Evolutionary conservation across 306 rosid species (phyloP).

Genomic region (Castanea sativa): DNA sequence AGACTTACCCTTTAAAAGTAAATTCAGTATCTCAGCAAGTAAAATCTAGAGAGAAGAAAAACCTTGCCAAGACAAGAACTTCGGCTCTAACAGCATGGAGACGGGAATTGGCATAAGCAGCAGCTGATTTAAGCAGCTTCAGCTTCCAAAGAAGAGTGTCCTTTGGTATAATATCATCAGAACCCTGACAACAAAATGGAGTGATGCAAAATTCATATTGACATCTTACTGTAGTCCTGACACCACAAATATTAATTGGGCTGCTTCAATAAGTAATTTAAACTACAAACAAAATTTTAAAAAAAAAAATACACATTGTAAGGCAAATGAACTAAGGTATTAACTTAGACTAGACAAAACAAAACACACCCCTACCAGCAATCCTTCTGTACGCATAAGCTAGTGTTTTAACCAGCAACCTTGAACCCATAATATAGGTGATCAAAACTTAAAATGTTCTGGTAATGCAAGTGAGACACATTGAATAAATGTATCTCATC

Average conservation of each 20-base stretch:
- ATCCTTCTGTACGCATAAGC: background rate
- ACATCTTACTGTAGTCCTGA: background rate
- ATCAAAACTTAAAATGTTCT: background rate
- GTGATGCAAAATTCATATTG: constrained; percentile 17
- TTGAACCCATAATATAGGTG: background rate
- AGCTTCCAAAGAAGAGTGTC: constrained; percentile 90
- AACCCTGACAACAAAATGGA: constrained; percentile 43
- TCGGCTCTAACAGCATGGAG: constrained; percentile 94
- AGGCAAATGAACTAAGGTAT: background rate
- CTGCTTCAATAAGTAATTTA: background rate
- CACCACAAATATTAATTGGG: constrained; percentile 2
- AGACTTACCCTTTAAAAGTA: constrained; percentile 21
- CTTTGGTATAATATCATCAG: constrained; percentile 67
- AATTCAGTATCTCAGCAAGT: constrained; percentile 11
- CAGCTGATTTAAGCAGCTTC: constrained; percentile 84
- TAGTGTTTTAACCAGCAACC: background rate
- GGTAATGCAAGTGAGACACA: no score
- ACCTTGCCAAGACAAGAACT: constrained; percentile 96
- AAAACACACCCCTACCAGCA: background rate
- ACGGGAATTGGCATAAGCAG: constrained; percentile 90
- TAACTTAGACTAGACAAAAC: background rate
- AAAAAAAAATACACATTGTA: background rate
- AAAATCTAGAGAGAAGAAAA: constrained; percentile 16
- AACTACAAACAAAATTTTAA: background rate
- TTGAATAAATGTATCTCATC: background rate